Base-by-base conservation (phyloP, 495 filamentous ascomycete genomes). In the Penicillium paxilli region DNA sequence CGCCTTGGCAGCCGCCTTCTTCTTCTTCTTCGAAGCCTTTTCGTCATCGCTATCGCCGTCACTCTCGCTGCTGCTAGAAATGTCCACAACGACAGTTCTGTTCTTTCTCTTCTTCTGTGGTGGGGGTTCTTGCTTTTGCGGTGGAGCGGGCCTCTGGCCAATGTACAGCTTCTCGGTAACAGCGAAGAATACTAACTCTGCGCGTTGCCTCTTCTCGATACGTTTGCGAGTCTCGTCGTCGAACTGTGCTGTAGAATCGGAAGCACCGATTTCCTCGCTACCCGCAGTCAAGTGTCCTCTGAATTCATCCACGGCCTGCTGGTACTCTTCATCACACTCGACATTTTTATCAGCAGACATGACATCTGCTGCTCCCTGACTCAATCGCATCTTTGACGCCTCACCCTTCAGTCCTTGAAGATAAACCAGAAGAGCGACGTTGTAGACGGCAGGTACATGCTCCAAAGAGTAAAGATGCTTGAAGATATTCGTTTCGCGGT, bases 401-500 rank as follows among this genome's bases (percentile, higher is more conserved):
- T 78, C 78, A 16, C 89, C 87, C 72, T 87, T 82, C 59, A 94
- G 65, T 26, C 89, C 89, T 40, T 78, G 73, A 49, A 96, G 74
- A 67, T 96, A 96, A 19, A 75, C 67, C 53, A 85, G 76, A 22
- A 96, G 82, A 9, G 83, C 76, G 17, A 75, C 57, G 51, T 87
- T 82, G 64, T 90, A 83, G 45, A 75, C 67, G 9, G 83, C 69
- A 0, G 90, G 89, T 16, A 96, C 80, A 30, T 75, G 74, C 44
- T 84, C 75, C 42, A 83, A 65, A 51, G 88, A 84, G 61, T 92
- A 89, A 20, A 89, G 68, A 65, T 94, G 83, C 72, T 92, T 92
- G 67, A 96, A 82, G 14, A 96, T 71, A 50, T 87, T 81, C 14
- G 83, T 88, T 72, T 96, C 90, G 64, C 88, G 82, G 50, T 86